phyloP scores from a whole-genome alignment of 1,284 basidiomycete species.

The Naganishia cerealis region DNA sequence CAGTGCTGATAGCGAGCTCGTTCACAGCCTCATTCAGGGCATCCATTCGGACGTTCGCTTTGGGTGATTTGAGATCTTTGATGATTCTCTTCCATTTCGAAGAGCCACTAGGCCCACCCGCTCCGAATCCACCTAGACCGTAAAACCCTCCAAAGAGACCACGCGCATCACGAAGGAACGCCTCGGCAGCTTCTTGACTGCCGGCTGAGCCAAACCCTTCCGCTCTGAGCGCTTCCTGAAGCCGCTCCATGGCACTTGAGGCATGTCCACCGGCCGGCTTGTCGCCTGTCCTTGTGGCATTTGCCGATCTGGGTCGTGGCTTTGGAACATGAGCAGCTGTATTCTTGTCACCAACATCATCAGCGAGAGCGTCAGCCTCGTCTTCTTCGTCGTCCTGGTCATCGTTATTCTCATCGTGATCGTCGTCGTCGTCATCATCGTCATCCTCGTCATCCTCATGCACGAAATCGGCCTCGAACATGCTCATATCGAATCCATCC shows the following conservation, averaged over 20 bases:
- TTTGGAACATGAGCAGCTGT: conserved; percentile 31
- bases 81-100: conserved; percentile 83
- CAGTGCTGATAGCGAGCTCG: conserved; percentile 90
- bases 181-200: conserved; percentile 17
- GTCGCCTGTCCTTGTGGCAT: conserved; percentile 58
- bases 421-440: conserved; percentile 42
- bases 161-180: conserved; percentile 27
- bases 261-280: conserved; percentile 67
- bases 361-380: conserved; percentile 29
- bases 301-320: conserved; percentile 47
- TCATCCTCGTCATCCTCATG: conserved; percentile 62
- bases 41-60: conserved; percentile 75
- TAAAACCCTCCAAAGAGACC: conserved; percentile 34
- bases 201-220: conserved; percentile 11
- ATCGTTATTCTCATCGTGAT: conserved; percentile 60
- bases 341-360: conserved; percentile 28
- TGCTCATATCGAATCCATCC: conserved; percentile 43
- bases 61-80: conserved; percentile 79
- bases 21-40: conserved; percentile 94
- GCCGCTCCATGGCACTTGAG: conserved; percentile 65
- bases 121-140: conserved; percentile 64
- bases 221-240: conserved; percentile 53
- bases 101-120: conserved; percentile 66
- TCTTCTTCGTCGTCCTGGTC: conserved; percentile 50
- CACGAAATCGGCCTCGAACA: conserved; percentile 35